Conservation (phyloP, 768 basidiomycete genomes). For the Favolaschia claudopus region DNA sequence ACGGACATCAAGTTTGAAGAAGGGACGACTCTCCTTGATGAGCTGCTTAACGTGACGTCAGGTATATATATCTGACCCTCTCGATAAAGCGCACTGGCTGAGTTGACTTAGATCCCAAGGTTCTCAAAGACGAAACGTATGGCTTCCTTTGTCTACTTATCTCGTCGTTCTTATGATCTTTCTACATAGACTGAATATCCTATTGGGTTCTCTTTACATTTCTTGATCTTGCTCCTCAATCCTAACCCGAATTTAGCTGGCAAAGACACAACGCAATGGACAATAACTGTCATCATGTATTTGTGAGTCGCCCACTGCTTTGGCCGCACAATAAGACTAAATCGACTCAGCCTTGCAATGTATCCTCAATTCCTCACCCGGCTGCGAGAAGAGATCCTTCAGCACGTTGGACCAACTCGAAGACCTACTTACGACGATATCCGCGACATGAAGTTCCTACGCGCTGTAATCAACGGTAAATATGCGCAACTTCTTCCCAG, state of each 20-base stretch:
- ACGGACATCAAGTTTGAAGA: conserved; percentile 42
- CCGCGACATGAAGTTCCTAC: conserved; percentile 66
- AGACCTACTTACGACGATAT: conserved; percentile 65
- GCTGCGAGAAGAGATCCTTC: conserved; percentile 64
- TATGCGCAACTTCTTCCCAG: not conserved
- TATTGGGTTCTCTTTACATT: conserved; percentile 43
- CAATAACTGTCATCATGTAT: conserved; percentile 46
- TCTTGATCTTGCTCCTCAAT: not conserved
- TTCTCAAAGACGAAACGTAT: conserved; percentile 58
- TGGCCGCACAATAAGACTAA: not conserved
- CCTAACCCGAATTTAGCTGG: conserved; percentile 11
- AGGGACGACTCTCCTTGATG: conserved; percentile 60
- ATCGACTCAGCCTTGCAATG: conserved; percentile 47
- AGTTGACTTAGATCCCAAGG: conserved; percentile 44
- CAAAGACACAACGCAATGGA: conserved; percentile 38
- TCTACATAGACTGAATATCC: conserved; percentile 48
- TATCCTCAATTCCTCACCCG: conserved; percentile 55
- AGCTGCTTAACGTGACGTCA: conserved; percentile 59
- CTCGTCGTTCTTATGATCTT: not conserved
- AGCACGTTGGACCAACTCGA: conserved; percentile 54
- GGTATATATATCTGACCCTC: conserved; percentile 31
- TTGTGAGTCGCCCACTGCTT: conserved; percentile 20
- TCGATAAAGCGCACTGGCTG: too few relatives aligned
- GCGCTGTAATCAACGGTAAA: conserved; percentile 70
- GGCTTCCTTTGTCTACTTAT: conserved; percentile 1